Evolutionary conservation across 2,329 filamentous ascomycete species (phyloP), one percentile per base, ranked within the genome.

Genomic region (Hypoxylon sp.): DNA sequence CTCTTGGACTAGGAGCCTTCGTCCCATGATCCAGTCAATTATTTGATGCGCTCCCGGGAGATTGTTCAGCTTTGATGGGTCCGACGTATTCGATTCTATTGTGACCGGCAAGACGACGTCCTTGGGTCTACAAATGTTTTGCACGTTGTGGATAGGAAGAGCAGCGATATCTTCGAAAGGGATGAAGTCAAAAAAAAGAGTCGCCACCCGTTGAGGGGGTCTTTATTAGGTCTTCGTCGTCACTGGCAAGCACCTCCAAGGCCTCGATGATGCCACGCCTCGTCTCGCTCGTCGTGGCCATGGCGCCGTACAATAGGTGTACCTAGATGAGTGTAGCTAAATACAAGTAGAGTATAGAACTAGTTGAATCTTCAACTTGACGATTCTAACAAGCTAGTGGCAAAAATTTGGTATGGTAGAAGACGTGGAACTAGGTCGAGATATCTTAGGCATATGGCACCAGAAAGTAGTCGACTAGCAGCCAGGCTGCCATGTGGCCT

Each of bases 1-100:
- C 11, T 58, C 48, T 20, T 48, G 26, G n/a, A 44, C 26, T 1
- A 58, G 8, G 8, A 68, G 12, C 12, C 49, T 53, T 18, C 63
- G 56, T 12, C 66, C 66, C 52, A 66, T 50, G 22, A 68, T 52
- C 66, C 66, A 68, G 28, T 64, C 49, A 16, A 68, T n/a, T 0
- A 66, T 48, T 1, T 28, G 51, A 7, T 63, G 49, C n/a, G 64
- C 22, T 11, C 57, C 30, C 4, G 63, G 63, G 14, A 68, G 28
- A 14, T 36, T 45, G 18, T 32, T 58, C 3, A 61, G 26, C n/a
- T 48, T 56, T 6, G 49, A 49, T 26, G 33, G 36, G 8, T 26
- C 16, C 5, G 40, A 30, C 14, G n/a, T 48, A 16, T 36, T 58
- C 20, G 36, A 12, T 9, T 16, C 18, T 3, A 11, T 6, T 18